Base-by-base conservation (phyloP, 345 rosid genomes). In the Nephelium lappaceum region DNA sequence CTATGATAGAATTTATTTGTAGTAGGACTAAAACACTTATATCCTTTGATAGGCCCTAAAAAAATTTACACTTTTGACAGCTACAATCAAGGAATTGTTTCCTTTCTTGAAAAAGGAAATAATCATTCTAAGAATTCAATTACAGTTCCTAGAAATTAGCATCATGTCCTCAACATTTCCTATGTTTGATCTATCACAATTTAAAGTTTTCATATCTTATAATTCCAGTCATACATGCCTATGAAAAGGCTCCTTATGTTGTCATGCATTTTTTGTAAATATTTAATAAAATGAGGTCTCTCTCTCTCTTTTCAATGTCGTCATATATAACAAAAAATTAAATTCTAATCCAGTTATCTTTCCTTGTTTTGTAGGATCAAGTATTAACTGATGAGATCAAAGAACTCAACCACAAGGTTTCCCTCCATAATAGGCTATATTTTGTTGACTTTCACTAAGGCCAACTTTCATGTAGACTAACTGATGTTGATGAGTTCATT, bases 371-470 rank as follows among this genome's bases (percentile, higher is more conserved):
- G 86, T 74, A 93, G 97, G 92, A 93, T 27, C 91, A 93, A 73
- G 68, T 87, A 63, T 75, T 90, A 51, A 80, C 79, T 1, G 85
- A 87, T 1, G 86, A 93, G 81, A 91, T 93, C 73, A 85, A 84
- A 78, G 94, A 85, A 77, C 87, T 91, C 45, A 91, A 80, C 78
- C 73, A 51, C 67, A 90, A 91, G 94, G 95, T 93, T 77, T 63
- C 45, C 57, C 63, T 38, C n/a, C 15, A 77, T 69, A 1, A 65
- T 51, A 72, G 65, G 74, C 41, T 8, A 66, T 74, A 47, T 68
- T 21, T 72, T 60, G 38, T 25, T 47, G 63, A 18, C 69, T n/a
- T 55, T 67, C 38, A 25, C 36, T 14, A 73, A 5, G 14, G 10
- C 18, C 42, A 2, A 18, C 24, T 47, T 69, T 60, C 64, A 47